Conservation (phyloP, 805 yeast genomes). For the Candida fluviatilis region DNA sequence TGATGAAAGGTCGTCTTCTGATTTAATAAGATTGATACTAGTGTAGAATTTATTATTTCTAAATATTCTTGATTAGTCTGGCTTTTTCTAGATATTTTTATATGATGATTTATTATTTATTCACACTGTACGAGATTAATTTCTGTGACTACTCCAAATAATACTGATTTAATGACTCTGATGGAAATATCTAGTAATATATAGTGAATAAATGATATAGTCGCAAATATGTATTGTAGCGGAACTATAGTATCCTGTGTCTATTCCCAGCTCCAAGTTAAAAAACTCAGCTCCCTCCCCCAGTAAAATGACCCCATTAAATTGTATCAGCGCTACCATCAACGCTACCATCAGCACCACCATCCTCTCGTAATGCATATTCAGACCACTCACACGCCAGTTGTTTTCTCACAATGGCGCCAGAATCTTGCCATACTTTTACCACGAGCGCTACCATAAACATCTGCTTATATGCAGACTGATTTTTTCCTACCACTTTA, state of each 20-base stretch:
- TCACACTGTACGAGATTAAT: constrained; percentile 44
- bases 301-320: not conserved
- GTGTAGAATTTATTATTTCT: constrained; percentile 1
- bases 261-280: too few species aligned
- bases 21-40: constrained; percentile 7
- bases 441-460: too few species aligned
- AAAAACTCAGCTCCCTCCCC: too few species aligned
- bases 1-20: constrained; percentile 47
- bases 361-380: too few species aligned
- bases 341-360: not conserved
- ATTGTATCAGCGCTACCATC: not conserved
- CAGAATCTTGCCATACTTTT: too few species aligned
- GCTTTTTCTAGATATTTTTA: constrained; percentile 6
- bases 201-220: not conserved
- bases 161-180: constrained; percentile 50
- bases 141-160: constrained; percentile 36
- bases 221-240: too few species aligned
- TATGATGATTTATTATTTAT: constrained; percentile 42
- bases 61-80: constrained; percentile 5
- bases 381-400: too few species aligned
- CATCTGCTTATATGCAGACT: too few species aligned
- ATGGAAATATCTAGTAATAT: constrained; percentile 9
- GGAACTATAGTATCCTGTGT: too few species aligned
- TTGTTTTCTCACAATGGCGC: too few species aligned
- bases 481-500: not conserved